These are phyloP conservation scores for Globisporangium alternatum DNA, from an alignment of 352 stramenopile genomes.

Conservation along the genomic window DNA sequence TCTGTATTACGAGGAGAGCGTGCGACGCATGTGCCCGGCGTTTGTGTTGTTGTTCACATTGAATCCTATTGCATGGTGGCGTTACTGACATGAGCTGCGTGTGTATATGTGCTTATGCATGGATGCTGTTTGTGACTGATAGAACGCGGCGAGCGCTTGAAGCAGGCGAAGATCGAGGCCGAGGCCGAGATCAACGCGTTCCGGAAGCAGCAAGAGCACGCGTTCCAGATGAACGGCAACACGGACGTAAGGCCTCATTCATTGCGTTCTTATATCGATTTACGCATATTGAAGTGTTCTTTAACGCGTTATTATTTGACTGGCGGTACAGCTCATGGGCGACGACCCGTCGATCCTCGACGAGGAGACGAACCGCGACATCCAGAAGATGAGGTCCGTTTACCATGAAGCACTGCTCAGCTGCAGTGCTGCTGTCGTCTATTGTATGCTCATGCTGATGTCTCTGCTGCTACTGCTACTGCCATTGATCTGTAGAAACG, in stretches of 20 bases:
- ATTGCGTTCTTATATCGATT: neutral
- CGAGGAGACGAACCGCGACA: conserved; percentile 73
- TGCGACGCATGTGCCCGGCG: neutral
- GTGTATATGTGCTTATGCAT: neutral
- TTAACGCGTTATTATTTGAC: neutral
- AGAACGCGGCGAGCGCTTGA: conserved; percentile 85
- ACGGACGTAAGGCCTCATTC: conserved; percentile 41
- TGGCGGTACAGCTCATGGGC: conserved; percentile 54
- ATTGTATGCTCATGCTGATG: neutral
- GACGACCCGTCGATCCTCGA: conserved; percentile 76
- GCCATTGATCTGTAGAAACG: conserved; percentile 27
- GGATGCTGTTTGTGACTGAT: neutral
- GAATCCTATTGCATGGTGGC: neutral
- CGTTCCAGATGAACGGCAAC: conserved; percentile 86
- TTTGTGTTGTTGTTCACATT: neutral
- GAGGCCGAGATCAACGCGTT: conserved; percentile 84
- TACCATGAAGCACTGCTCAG: neutral
- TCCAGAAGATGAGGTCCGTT: conserved; percentile 76
- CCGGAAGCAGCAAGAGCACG: conserved; percentile 81
- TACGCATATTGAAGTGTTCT: neutral
- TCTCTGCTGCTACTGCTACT: conserved; percentile 3
- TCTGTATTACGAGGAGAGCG: neutral
- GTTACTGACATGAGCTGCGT: neutral
- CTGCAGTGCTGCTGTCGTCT: too few species aligned
- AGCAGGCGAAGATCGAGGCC: conserved; percentile 86